Evolutionary conservation across 306 rosid species (phyloP).

Genomic region (Rubus idaeus): DNA sequence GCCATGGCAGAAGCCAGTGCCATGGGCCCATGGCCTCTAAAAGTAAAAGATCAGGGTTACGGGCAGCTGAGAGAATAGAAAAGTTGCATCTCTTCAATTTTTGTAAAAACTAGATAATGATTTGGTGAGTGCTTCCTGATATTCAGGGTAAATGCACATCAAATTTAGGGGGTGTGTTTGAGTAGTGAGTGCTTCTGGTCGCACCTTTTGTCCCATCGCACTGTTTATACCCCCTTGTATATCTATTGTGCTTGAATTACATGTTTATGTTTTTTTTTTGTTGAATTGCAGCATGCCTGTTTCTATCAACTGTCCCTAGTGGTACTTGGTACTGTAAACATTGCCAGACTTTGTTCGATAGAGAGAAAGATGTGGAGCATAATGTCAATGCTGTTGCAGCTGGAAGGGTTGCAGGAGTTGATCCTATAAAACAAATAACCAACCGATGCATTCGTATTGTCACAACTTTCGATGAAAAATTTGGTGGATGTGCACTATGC

Average conservation of each 20-base stretch:
- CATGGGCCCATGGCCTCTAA: not conserved
- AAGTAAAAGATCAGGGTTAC: not conserved
- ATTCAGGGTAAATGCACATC: not conserved
- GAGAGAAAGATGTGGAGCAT: constrained; percentile 58
- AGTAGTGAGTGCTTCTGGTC: too few relatives aligned
- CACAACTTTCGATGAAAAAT: constrained; percentile 52
- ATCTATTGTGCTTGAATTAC: not conserved
- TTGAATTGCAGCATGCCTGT: constrained; percentile 68
- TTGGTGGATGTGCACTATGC: constrained; percentile 77
- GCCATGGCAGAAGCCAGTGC: not conserved
- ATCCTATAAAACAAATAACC: constrained; percentile 66
- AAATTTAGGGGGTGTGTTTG: too few relatives aligned
- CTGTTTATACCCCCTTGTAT: not conserved
- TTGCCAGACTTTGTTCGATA: constrained; percentile 63
- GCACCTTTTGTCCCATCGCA: not conserved
- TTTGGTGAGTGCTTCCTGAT: not conserved
- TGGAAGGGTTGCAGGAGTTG: constrained; percentile 67
- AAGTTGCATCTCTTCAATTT: not conserved
- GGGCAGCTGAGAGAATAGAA: not conserved
- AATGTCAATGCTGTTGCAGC: constrained; percentile 75
- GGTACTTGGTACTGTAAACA: constrained; percentile 89
- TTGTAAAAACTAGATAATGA: not conserved
- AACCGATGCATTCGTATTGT: constrained; percentile 83
- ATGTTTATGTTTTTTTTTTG: constrained; percentile 3
- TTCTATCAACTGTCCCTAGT: constrained; percentile 54